Evolutionary conservation across 2,329 filamentous ascomycete species (phyloP), one percentile per base, ranked within the genome.

Genomic region (Mycocentrospora acerina): DNA sequence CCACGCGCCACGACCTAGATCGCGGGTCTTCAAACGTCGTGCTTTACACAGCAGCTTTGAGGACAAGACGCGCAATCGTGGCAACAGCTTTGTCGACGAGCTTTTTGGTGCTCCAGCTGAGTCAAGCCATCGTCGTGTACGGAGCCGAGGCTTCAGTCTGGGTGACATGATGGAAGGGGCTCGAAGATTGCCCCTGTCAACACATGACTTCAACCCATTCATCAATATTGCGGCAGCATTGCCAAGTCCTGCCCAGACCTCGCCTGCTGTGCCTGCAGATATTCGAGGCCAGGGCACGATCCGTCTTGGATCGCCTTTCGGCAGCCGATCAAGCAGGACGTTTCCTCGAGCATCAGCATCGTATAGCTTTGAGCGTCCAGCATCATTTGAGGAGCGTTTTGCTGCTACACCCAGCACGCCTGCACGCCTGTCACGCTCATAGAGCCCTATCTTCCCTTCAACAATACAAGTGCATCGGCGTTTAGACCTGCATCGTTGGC

Each of bases 141-240:
- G 81, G 27, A 81, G 75, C 51, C 77, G 81, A 29, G 81, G 81
- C 37, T 82, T 81, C 53, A 83, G 79, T 31, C 71, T 79, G 16
- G 77, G 80, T 33, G 77, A 80, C 35, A 74, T 79, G 42, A 72
- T 71, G 45, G 71, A 71, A 18, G 70, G 73, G 35, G 73, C 69
- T 51, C 64, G 71, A 35, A 71, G 75, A 35, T 68, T 82, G 24
- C 70, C 78, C 29, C 71, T 74, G 40, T 66, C 82, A 4, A 80
- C 82, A 54, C 75, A 72, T 4, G 76, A 58, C 32, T 55, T 59
- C 40, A 60, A 62, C 29, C 60, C 61, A 3, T 63, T 65, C 28
- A 48, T 52, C 14, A 51, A 53, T 24, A 33, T 46, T 8, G 34
- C 44, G 13, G 37, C 51, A 49, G 49, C 54, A 9, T 35, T 60